These are phyloP conservation scores for Didymellaceae sp. DNA, from an alignment of 2,329 filamentous ascomycete species.

Conservation along the genomic window DNA sequence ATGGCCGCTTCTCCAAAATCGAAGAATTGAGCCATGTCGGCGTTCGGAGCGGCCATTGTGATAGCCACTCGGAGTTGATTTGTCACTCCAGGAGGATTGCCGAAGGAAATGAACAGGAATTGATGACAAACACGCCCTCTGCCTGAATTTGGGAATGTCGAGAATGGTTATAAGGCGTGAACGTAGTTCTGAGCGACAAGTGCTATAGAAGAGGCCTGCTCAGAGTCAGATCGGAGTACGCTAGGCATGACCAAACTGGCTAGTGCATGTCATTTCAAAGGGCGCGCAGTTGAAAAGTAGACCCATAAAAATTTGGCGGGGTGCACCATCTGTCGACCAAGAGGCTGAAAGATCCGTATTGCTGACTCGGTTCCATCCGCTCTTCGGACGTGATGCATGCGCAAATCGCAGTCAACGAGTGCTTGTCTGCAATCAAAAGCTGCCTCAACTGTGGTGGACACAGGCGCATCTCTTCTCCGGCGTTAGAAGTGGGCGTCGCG, in stretches of 20 bases:
- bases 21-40: slow-evolving; percentile 48
- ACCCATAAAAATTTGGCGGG: slow-evolving; percentile 12
- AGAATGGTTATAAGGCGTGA: slow-evolving; percentile 29
- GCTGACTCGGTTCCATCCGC: slow-evolving; percentile 9
- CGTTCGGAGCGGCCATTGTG: slow-evolving; percentile 38
- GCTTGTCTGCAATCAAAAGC: too few species aligned
- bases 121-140: slow-evolving; percentile 28
- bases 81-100: slow-evolving; percentile 4
- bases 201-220: slow-evolving; percentile 14
- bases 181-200: slow-evolving; percentile 20
- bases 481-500: too few species aligned
- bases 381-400: too few species aligned
- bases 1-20: slow-evolving; percentile 50
- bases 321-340: slow-evolving; percentile 1
- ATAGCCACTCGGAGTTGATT: not conserved
- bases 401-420: too few species aligned
- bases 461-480: too few species aligned
- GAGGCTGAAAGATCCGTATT: not conserved
- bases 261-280: slow-evolving; percentile 16
- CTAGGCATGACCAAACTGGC: slow-evolving; percentile 5
- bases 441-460: too few species aligned
- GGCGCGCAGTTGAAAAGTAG: slow-evolving; percentile 13
- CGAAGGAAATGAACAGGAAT: not conserved
- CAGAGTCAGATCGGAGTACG: slow-evolving; percentile 17
- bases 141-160: slow-evolving; percentile 6